Base-by-base conservation (phyloP, 2,329 filamentous ascomycete species). In the Trichophyton rubrum region DNA sequence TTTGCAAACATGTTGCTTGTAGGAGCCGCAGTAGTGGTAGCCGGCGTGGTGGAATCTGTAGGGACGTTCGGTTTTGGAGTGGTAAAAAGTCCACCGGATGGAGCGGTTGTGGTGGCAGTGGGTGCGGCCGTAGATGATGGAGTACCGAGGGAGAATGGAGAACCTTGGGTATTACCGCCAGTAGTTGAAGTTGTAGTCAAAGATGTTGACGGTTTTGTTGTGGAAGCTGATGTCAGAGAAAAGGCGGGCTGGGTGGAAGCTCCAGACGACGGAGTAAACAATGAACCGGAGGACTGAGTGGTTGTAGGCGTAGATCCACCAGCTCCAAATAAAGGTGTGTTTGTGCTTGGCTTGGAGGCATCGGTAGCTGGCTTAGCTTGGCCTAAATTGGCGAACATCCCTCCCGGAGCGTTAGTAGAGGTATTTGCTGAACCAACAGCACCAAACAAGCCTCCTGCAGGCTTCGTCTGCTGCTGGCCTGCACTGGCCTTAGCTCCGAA, bases 11-110 rank as follows among this genome's bases (percentile, higher is more conserved):
- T 58, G 22, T 58, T 58, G 40, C 71, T 64, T n/a, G 70, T 60
- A 15, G 66, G 47, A 35, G 66, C 68, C 8, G 74, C 69, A 3
- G 59, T 47, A 13, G 59, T 57, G 49, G 56, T 41, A 74, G 71
- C 67, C 77, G 78, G 17, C 15, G 71, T 66, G 15, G 70, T 62
- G 13, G 70, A 61, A n/a, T 66, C 55, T 40, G 65, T 68, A 9
- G 74, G 69, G 5, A 43, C 35, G 17, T 47, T 45, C 33, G 51
- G 40, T 74, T 70, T 67, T 77, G 78, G n/a, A 17, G 71, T 66
- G 59, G 74, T 72, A 59, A 81, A 80, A 20, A 79, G 63, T 8
- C 70, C 68, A 59, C 64, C 38, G 35, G 49, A 33, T 24, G 11
- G n/a, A 13, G 51, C 11, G 13, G 30, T 53, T 45, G 59, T 41